Conservation (phyloP, 139 green algal genomes). For the Picocystis salinarum region DNA sequence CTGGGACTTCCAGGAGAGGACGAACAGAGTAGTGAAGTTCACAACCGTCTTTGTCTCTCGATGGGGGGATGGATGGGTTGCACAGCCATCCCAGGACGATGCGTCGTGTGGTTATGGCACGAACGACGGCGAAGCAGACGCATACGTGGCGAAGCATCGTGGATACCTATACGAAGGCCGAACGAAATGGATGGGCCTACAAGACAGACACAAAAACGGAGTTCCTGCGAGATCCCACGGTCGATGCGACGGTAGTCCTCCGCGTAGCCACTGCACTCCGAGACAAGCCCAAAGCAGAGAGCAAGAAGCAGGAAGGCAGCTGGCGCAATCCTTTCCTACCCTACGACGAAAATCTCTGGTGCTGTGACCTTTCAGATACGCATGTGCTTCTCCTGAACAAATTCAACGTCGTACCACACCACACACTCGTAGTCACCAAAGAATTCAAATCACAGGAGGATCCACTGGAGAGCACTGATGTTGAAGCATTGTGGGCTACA, state of each 20-base stretch:
- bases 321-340: constrained; percentile 62
- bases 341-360: constrained; percentile 46
- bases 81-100: no score
- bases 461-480: constrained; percentile 21
- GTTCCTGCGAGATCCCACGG: constrained; percentile 7
- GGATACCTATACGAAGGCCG: no score
- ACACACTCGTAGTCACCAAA: constrained; percentile 30
- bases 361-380: constrained; percentile 31
- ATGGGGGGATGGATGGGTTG: no score
- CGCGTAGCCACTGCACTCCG: constrained; percentile 33
- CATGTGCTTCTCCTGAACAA: constrained; percentile 67
- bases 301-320: constrained; percentile 11
- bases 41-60: no score
- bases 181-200: no score
- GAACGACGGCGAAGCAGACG: no score
- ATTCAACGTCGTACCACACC: constrained; percentile 49
- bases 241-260: constrained; percentile 28
- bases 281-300: constrained; percentile 36
- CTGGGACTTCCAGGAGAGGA: no score
- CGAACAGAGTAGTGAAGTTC: no score
- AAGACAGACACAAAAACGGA: constrained; percentile 10
- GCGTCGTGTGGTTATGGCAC: no score
- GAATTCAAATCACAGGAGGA: constrained; percentile 45
- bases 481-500: constrained; percentile 16
- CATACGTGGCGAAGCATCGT: no score